A percentile compares a stretch with the other conserved stretches of the same genome.
Conservation (phyloP, 1,284 basidiomycete genomes). For the Ganoderma multipileum region DNA sequence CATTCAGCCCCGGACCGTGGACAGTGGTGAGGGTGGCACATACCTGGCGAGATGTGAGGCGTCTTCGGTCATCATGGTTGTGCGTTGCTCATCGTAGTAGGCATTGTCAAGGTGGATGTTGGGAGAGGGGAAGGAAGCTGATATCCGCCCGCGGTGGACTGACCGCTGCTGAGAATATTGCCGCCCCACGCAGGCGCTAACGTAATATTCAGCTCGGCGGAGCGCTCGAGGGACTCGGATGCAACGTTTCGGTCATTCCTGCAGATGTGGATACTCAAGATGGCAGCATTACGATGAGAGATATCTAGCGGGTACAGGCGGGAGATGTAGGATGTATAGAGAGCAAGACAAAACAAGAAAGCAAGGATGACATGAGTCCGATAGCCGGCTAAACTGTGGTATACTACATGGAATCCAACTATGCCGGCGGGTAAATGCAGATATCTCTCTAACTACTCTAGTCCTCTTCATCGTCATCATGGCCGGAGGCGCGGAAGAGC, state of each 20-base stretch:
- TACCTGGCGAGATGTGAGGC: slow-evolving; percentile 36
- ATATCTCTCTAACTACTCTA: not conserved
- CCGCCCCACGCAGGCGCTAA: slow-evolving; percentile 60
- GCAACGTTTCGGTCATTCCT: not conserved
- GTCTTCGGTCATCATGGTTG: slow-evolving; percentile 37
- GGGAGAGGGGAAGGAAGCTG: slow-evolving; percentile 11
- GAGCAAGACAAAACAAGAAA: slow-evolving; percentile 11
- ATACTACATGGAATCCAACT: slow-evolving; percentile 12
- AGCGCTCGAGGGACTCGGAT: not conserved
- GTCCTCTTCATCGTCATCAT: slow-evolving; percentile 57
- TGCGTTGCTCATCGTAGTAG: slow-evolving; percentile 19
- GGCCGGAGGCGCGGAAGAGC: slow-evolving; percentile 67
- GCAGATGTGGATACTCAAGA: slow-evolving; percentile 38
- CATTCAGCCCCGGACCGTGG: not conserved
- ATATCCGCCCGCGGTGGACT: not conserved
- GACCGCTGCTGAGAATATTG: slow-evolving; percentile 51
- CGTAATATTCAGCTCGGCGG: slow-evolving; percentile 39
- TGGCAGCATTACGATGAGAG: not conserved
- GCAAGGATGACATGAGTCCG: slow-evolving; percentile 5
- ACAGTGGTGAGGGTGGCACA: slow-evolving; percentile 11
- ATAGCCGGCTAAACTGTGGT: not conserved
- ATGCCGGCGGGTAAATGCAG: not conserved
- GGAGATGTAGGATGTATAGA: not conserved
- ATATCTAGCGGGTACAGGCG: not conserved
- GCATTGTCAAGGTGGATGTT: slow-evolving; percentile 21